phyloP scores from a whole-genome alignment of 2,329 filamentous ascomycete species.

The Colletotrichum brevisporum region DNA sequence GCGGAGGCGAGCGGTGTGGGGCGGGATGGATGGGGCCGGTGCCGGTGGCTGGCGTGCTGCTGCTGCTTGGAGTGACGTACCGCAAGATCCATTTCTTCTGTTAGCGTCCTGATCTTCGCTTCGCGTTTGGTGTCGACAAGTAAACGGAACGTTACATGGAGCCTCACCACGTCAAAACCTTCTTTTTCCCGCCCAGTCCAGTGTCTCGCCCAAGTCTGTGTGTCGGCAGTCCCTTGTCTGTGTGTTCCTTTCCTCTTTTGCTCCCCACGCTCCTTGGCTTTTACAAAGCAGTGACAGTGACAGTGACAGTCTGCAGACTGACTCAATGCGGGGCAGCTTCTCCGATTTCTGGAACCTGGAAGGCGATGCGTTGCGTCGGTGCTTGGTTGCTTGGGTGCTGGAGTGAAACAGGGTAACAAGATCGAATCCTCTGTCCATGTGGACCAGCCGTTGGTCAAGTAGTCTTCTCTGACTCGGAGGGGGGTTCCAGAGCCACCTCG shows the following conservation, averaged over 20 bases:
- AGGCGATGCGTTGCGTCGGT: constrained; percentile 26
- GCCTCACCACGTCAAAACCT: constrained; percentile 40
- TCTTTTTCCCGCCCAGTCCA: constrained; percentile 19
- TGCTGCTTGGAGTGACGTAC: constrained; percentile 11
- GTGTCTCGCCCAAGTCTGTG: constrained; percentile 10
- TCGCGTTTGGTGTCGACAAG: constrained; percentile 13
- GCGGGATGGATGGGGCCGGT: neutral
- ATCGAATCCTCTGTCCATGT: constrained; percentile 27
- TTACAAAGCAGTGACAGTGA: neutral
- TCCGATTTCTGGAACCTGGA: constrained; percentile 28
- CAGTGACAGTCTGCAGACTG: neutral
- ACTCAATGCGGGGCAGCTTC: constrained; percentile 18
- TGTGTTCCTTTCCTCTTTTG: neutral
- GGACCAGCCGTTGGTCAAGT: constrained; percentile 39
- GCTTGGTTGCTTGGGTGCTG: constrained; percentile 33
- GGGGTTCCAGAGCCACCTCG: constrained; percentile 34
- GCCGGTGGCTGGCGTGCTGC: too few species aligned
- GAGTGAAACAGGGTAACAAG: constrained; percentile 35
- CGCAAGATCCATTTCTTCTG: constrained; percentile 25
- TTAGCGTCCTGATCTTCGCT: constrained; percentile 34
- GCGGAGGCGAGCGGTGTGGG: neutral
- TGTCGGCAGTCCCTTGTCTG: constrained; percentile 12
- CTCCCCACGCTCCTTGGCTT: neutral
- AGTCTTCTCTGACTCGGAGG: constrained; percentile 35
- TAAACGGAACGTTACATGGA: constrained; percentile 40